Evolutionary conservation across 345 rosid species (phyloP).

Genomic region (Eucalyptus erythrocorys): DNA sequence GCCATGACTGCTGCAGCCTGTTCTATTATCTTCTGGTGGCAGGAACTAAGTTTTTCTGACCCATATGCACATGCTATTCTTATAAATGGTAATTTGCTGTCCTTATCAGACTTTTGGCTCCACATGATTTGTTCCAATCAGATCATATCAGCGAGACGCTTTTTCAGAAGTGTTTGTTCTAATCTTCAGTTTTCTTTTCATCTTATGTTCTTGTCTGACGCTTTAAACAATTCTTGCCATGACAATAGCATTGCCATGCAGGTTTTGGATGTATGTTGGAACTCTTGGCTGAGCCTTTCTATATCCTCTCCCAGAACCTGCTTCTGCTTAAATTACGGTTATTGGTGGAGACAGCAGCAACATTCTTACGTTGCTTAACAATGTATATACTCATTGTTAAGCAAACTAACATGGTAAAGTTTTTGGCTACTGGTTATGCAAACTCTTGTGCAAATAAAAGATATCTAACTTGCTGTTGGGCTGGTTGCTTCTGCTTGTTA

Average conservation of each 20-base stretch:
- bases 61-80: conserved; percentile 69
- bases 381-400: conserved; percentile 59
- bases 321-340: conserved; percentile 60
- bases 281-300: conserved; percentile 84
- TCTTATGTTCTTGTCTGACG: neutral
- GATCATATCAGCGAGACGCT: neutral
- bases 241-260: conserved; percentile 12
- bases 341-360: conserved; percentile 72
- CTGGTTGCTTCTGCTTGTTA: neutral
- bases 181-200: neutral
- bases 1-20: conserved; percentile 38
- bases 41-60: conserved; percentile 44
- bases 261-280: conserved; percentile 83
- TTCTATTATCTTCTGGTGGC: conserved; percentile 67
- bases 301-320: conserved; percentile 81
- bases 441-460: neutral
- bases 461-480: neutral
- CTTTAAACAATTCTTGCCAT: neutral
- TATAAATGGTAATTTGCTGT: conserved; percentile 53
- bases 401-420: conserved; percentile 48
- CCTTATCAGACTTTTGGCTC: neutral
- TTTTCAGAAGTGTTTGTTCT: neutral
- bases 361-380: conserved; percentile 62
- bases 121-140: neutral
- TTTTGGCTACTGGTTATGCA: neutral